A percentile compares a stretch with the other conserved stretches of the same genome.
Conservation (phyloP, 2,329 filamentous ascomycete species). For the Fusarium haematococcum region DNA sequence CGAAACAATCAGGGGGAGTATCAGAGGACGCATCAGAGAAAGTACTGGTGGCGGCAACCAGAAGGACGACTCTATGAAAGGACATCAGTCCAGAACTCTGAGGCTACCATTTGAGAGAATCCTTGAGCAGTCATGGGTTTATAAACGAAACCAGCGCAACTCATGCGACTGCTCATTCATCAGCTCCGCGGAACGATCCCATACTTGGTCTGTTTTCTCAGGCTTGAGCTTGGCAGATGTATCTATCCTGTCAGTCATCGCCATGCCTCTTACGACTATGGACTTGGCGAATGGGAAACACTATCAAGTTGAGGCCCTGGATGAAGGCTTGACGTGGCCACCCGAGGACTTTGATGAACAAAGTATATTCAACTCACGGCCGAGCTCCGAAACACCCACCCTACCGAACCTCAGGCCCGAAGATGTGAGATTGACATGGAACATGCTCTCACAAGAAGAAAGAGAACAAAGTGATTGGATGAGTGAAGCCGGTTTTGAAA, state of each 20-base stretch:
- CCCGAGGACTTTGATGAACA: not conserved
- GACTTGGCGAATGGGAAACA: not conserved
- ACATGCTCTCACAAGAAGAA: not conserved
- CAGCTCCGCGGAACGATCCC: not conserved
- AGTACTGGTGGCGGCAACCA: not conserved
- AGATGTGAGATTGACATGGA: not conserved
- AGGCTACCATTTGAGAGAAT: not conserved
- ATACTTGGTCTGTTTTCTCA: slow-evolving; percentile 3
- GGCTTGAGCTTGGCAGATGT: slow-evolving; percentile 1
- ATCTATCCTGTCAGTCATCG: not conserved
- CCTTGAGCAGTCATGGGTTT: slow-evolving; percentile 2
- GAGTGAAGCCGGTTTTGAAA: not conserved
- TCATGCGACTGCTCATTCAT: not conserved
- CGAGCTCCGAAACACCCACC: not conserved
- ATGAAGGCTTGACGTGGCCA: not conserved
- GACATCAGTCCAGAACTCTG: not conserved
- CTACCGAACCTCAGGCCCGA: not conserved
- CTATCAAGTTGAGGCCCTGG: not conserved
- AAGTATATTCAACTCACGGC: not conserved
- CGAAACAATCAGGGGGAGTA: not conserved
- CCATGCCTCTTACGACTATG: not conserved
- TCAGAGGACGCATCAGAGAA: not conserved
- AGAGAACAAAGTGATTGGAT: not conserved
- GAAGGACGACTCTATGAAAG: not conserved
- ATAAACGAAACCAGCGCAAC: not conserved